Evolutionary conservation across 2,329 filamentous ascomycete genomes (phyloP).

Genomic region (Colletotrichum eleusines): DNA sequence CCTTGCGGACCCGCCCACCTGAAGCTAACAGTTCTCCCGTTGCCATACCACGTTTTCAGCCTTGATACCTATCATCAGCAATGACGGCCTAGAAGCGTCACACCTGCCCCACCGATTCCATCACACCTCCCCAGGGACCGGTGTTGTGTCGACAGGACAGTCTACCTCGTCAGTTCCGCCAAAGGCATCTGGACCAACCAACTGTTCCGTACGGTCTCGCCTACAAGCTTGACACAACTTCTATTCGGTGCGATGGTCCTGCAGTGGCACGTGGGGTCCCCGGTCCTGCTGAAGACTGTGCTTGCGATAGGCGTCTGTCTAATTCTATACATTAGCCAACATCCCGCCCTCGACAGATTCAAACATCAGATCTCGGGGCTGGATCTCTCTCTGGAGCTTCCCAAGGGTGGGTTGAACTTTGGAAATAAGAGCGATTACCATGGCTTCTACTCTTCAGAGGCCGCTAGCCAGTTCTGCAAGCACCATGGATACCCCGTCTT

Average conservation of each 20-base stretch:
- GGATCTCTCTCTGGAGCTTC: slow-evolving; percentile 26
- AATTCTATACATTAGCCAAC: slow-evolving; percentile 34
- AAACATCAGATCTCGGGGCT: slow-evolving; percentile 34
- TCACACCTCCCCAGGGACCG: neutral
- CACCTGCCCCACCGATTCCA: neutral
- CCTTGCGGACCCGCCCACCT: neutral
- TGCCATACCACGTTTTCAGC: neutral
- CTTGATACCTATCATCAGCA: neutral
- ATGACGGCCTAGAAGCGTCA: slow-evolving; percentile 1
- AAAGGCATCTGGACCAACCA: neutral
- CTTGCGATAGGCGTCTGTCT: slow-evolving; percentile 20
- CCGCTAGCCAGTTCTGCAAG: slow-evolving; percentile 48
- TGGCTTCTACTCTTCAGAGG: slow-evolving; percentile 48
- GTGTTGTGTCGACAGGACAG: neutral
- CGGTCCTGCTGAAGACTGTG: slow-evolving; percentile 26
- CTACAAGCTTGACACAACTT: neutral
- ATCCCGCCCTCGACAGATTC: slow-evolving; percentile 39
- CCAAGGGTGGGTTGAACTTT: slow-evolving; percentile 28
- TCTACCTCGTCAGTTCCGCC: neutral
- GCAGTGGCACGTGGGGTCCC: slow-evolving; percentile 28
- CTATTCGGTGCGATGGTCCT: slow-evolving; percentile 21
- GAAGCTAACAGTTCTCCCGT: neutral
- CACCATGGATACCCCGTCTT: slow-evolving; percentile 51
- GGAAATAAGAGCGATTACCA: slow-evolving; percentile 23
- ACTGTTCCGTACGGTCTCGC: neutral